Evolutionary conservation across 2,329 filamentous ascomycete species (phyloP).

Genomic region (Westerdykella sp.): DNA sequence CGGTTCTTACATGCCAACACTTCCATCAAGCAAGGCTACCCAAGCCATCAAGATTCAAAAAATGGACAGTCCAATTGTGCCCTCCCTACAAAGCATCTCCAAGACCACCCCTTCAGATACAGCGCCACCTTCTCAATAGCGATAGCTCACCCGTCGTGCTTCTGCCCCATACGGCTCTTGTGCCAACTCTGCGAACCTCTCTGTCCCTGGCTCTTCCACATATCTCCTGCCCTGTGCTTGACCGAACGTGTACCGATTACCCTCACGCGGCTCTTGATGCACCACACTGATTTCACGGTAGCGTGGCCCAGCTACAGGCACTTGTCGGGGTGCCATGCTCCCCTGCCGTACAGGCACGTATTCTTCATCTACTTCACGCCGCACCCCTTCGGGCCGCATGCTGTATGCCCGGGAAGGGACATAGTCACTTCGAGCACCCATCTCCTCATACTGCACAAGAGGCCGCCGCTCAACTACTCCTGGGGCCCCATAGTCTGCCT

Average conservation of each 20-base stretch:
- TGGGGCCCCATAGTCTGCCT: constrained; percentile 26
- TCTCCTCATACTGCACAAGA: constrained; percentile 31
- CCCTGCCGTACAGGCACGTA: constrained; percentile 30
- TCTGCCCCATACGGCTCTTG: constrained; percentile 16
- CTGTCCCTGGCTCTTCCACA: constrained; percentile 34
- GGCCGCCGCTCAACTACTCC: constrained; percentile 23
- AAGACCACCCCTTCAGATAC: too few relatives aligned
- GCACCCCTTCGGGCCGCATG: constrained; percentile 34
- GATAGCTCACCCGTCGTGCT: constrained; percentile 27
- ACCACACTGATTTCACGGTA: constrained; percentile 39
- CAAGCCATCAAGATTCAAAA: too few relatives aligned
- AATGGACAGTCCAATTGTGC: too few relatives aligned
- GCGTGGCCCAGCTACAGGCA: constrained; percentile 29
- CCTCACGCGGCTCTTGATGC: constrained; percentile 28
- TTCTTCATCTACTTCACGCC: constrained; percentile 30
- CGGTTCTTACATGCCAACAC: too few relatives aligned
- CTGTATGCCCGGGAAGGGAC: constrained; percentile 33
- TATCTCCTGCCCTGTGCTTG: constrained; percentile 29
- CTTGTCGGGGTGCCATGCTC: constrained; percentile 38
- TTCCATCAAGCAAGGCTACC: too few relatives aligned
- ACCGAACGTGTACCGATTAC: constrained; percentile 27
- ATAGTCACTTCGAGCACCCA: constrained; percentile 31
- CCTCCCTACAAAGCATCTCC: too few relatives aligned
- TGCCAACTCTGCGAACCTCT: constrained; percentile 5
- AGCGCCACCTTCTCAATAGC: constrained; percentile 19